These are phyloP conservation scores for Gnomoniopsis smithogilvyi DNA, from an alignment of 2,329 filamentous ascomycete genomes.

Conservation along the genomic window DNA sequence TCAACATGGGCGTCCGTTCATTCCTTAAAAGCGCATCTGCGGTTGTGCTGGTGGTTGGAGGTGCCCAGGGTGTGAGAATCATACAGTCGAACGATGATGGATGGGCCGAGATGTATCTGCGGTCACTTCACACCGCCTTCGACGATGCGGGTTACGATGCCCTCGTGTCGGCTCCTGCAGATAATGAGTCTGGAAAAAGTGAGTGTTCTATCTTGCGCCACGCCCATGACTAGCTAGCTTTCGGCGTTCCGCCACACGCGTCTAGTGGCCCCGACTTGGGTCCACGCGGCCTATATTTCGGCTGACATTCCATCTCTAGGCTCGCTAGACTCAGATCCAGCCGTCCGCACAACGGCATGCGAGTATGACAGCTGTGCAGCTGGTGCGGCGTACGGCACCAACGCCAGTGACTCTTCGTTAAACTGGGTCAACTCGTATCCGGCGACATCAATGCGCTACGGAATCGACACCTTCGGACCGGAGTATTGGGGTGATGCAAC, in stretches of 20 bases:
- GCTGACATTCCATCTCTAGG: conserved; percentile 36
- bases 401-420: conserved; percentile 53
- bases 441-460: conserved; percentile 60
- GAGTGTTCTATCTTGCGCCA: conserved; percentile 17
- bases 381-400: conserved; percentile 49
- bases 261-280: not conserved
- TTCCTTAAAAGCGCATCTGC: conserved; percentile 9
- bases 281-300: not conserved
- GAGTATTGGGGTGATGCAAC: conserved; percentile 49
- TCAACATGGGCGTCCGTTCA: conserved; percentile 12
- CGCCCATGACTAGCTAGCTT: not conserved
- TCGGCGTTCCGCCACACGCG: not conserved
- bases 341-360: conserved; percentile 47
- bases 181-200: conserved; percentile 64
- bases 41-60: conserved; percentile 3
- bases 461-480: conserved; percentile 54
- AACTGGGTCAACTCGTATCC: conserved; percentile 74
- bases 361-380: conserved; percentile 60
- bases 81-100: conserved; percentile 70
- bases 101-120: conserved; percentile 67
- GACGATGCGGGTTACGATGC: conserved; percentile 55
- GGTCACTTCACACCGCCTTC: conserved; percentile 56
- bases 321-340: conserved; percentile 47
- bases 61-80: conserved; percentile 35
- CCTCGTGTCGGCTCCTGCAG: conserved; percentile 63